Evolutionary conservation across 176 grass and related monocot genomes (phyloP).

Genomic region (Raddia distichophylla): DNA sequence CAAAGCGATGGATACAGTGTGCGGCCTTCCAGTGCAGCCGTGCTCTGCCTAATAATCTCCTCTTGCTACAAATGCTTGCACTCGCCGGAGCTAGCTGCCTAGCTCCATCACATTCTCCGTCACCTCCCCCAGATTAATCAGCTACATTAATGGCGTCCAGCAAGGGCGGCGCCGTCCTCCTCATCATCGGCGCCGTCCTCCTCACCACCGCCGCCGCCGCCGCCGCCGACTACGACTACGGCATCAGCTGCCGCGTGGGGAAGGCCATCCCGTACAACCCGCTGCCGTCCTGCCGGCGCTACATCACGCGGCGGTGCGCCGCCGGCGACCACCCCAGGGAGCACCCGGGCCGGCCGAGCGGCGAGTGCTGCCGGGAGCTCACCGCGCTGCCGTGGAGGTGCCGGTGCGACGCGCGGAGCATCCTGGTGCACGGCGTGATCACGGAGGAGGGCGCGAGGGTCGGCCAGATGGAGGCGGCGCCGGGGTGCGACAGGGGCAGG

Average conservation of each 20-base stretch:
- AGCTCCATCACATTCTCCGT: too few species aligned
- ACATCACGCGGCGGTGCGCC: slow-evolving; percentile 2
- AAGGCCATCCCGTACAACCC: slow-evolving; percentile 7
- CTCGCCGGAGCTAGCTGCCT: too few species aligned
- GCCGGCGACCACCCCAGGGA: too few species aligned
- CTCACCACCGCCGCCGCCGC: background rate
- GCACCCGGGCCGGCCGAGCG: background rate
- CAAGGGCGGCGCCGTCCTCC: background rate
- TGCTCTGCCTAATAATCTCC: too few species aligned
- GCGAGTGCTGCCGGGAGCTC: slow-evolving; percentile 6
- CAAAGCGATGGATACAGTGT: too few species aligned
- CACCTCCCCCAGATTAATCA: too few species aligned
- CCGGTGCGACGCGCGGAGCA: slow-evolving; percentile 18
- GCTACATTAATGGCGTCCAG: background rate
- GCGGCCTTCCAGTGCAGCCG: too few species aligned
- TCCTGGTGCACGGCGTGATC: slow-evolving; percentile 5
- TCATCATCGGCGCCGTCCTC: background rate
- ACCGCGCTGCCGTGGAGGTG: background rate
- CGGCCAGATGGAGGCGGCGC: background rate
- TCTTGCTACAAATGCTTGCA: too few species aligned
- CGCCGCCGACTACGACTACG: background rate
- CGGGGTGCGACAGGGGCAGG: background rate
- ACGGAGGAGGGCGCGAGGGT: slow-evolving; percentile 2
- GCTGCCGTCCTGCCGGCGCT: background rate
- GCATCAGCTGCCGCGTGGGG: slow-evolving; percentile 6